phyloP scores from a whole-genome alignment of 306 rosid genomes.

The Inga laurina region DNA sequence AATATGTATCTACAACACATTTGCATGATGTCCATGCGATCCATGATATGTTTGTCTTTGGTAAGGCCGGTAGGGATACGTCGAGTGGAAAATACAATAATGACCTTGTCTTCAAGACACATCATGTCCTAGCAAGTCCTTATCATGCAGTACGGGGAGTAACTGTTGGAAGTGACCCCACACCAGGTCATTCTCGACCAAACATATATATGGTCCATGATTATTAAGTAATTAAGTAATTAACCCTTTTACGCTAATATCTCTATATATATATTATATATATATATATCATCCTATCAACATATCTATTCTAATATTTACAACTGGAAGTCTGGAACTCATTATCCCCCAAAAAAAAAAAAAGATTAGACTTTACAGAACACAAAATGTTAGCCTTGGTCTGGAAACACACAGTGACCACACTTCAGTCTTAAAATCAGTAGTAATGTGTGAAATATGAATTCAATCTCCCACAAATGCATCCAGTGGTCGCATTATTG shows the following conservation, averaged over 20 bases:
- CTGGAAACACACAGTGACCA: not conserved
- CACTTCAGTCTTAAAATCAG: not conserved
- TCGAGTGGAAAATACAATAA: not conserved
- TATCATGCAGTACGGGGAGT: not conserved
- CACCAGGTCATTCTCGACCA: not conserved
- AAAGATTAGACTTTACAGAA: too few species aligned
- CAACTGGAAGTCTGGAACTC: not conserved
- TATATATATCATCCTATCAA: not conserved
- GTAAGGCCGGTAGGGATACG: not conserved
- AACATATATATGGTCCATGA: not conserved
- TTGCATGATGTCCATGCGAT: not conserved
- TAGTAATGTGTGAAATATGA: not conserved
- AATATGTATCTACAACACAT: not conserved
- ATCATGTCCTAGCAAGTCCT: not conserved
- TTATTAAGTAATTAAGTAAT: not conserved
- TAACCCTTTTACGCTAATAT: not conserved
- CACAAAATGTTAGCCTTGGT: not conserved
- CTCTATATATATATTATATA: too few species aligned
- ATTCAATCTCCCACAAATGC: not conserved
- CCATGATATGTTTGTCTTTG: not conserved
- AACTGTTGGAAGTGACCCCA: not conserved
- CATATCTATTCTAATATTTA: too few species aligned
- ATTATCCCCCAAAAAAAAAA: not conserved
- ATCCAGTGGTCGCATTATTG: not conserved
- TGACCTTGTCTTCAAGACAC: not conserved